Conservation (phyloP, 2,329 filamentous ascomycete genomes). For the Aspergillus novofumigatus region DNA sequence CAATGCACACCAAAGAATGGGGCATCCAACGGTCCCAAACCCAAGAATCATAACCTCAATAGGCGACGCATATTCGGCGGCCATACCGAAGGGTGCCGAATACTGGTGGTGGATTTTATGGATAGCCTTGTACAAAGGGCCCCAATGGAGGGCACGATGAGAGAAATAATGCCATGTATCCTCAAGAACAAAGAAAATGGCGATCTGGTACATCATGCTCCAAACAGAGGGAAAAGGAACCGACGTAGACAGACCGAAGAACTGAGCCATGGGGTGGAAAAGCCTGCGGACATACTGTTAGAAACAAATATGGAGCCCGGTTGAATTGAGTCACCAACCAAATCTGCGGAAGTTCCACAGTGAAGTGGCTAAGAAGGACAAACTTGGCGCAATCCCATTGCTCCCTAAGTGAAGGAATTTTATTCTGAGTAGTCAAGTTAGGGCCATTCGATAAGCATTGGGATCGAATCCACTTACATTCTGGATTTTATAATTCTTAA, state of each 20-base stretch:
- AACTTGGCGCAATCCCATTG: constrained; percentile 92
- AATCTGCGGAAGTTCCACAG: constrained; percentile 95
- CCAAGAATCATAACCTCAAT: constrained; percentile 96
- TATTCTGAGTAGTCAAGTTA: constrained; percentile 48
- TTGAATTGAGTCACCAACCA: constrained; percentile 52
- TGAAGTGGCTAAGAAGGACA: constrained; percentile 93
- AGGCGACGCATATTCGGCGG: constrained; percentile 94
- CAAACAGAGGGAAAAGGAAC: constrained; percentile 82
- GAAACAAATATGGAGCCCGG: not conserved
- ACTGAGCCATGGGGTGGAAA: constrained; percentile 95
- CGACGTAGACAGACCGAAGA: constrained; percentile 79
- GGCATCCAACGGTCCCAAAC: constrained; percentile 75
- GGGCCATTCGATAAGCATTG: not conserved
- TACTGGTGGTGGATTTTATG: constrained; percentile 99
- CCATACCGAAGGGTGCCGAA: constrained; percentile 92
- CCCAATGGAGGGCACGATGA: constrained; percentile 90
- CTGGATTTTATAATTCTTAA: constrained; percentile 94
- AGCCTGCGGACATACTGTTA: constrained; percentile 47
- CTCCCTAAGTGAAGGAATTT: constrained; percentile 87
- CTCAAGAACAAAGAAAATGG: constrained; percentile 91
- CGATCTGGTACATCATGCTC: constrained; percentile 88
- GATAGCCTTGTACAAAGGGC: constrained; percentile 89
- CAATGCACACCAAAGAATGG: constrained; percentile 76
- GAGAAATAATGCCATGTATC: constrained; percentile 99
- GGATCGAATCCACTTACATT: constrained; percentile 52